Conservation (phyloP, 75 land plant genomes). For the Cunninghamia lanceolata region DNA sequence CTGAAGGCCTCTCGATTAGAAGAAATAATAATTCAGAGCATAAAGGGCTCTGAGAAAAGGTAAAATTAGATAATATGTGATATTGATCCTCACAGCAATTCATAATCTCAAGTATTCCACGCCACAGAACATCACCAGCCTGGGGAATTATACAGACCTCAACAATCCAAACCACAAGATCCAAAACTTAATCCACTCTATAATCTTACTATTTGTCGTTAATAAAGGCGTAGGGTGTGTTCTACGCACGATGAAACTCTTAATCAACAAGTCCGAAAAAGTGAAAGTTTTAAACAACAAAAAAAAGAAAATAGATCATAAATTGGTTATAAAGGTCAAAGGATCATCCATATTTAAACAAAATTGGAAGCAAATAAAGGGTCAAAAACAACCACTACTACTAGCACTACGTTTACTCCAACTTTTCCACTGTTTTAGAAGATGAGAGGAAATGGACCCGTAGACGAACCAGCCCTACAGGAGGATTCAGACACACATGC, state of each 20-base stretch:
- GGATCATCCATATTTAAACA: background rate
- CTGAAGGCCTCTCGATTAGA: too few relatives aligned
- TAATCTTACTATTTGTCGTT: background rate
- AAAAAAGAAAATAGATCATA: background rate
- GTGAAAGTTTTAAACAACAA: background rate
- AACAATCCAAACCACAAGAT: background rate
- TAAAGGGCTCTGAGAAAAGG: too few relatives aligned
- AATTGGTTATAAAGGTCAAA: background rate
- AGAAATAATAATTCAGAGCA: too few relatives aligned
- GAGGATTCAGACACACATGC: background rate
- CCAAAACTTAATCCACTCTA: background rate
- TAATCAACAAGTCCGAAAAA: background rate
- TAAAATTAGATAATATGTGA: too few relatives aligned
- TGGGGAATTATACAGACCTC: too few relatives aligned
- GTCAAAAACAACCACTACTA: background rate
- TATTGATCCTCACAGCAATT: too few relatives aligned
- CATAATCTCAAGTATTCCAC: too few relatives aligned
- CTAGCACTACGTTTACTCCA: background rate
- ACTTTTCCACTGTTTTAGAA: constrained; percentile 3
- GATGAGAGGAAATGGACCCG: background rate
- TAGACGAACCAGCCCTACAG: background rate
- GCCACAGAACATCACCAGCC: too few relatives aligned
- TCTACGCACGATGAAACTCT: background rate
- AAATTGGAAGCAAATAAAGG: background rate
- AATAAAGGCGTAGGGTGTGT: background rate